Evolutionary conservation across 2,329 filamentous ascomycete species (phyloP).

Genomic region (Diaporthe citrichinensis): DNA sequence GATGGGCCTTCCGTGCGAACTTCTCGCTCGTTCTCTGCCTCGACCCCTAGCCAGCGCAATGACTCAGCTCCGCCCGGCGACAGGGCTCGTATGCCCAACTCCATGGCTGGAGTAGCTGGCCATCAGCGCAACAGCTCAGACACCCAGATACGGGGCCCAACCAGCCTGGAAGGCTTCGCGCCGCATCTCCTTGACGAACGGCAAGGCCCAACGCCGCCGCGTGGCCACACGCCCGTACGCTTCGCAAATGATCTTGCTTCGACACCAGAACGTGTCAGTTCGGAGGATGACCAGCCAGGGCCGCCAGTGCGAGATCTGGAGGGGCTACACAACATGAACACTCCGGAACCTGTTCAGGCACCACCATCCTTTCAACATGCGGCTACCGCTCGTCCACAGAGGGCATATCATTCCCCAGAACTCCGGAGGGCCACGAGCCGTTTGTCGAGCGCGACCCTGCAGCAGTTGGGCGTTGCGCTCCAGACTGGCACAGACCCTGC

Average conservation of each 20-base stretch:
- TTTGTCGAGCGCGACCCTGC: constrained; percentile 85
- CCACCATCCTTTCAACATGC: constrained; percentile 78
- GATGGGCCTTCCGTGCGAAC: constrained; percentile 64
- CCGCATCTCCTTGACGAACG: constrained; percentile 40
- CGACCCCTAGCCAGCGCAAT: constrained; percentile 56
- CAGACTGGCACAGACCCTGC: constrained; percentile 39
- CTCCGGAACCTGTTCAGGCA: constrained; percentile 81
- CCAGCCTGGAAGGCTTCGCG: constrained; percentile 44
- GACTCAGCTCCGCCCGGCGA: constrained; percentile 66
- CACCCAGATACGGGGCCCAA: constrained; percentile 50
- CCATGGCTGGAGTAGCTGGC: constrained; percentile 51
- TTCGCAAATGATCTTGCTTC: constrained; percentile 61
- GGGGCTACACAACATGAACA: constrained; percentile 68
- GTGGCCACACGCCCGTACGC: constrained; percentile 53
- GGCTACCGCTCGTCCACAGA: constrained; percentile 80
- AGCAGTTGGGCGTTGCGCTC: constrained; percentile 80
- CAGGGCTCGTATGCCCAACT: constrained; percentile 53
- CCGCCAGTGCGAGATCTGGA: constrained; percentile 66
- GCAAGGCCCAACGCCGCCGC: constrained; percentile 40
- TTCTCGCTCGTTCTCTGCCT: constrained; percentile 66
- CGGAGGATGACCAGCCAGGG: constrained; percentile 66
- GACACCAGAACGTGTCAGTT: constrained; percentile 68
- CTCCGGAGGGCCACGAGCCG: constrained; percentile 85
- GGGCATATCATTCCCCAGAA: constrained; percentile 82
- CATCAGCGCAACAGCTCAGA: constrained; percentile 66